Conservation (phyloP, 163 green algal genomes). For the Chloroidium sp. region DNA sequence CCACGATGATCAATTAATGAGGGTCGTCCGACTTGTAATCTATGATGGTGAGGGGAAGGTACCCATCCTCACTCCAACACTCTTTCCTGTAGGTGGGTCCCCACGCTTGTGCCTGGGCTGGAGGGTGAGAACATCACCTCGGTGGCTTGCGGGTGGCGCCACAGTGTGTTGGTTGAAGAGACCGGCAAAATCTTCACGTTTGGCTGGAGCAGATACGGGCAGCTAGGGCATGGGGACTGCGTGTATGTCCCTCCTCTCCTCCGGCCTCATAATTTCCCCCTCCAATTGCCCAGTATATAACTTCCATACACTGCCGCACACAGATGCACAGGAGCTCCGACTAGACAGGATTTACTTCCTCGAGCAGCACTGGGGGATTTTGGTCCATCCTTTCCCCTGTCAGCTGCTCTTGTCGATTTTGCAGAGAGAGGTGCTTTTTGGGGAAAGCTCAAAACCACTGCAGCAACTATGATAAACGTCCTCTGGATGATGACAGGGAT, state of each 20-base stretch:
- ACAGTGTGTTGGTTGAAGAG: conserved; percentile 54
- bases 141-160: conserved; percentile 77
- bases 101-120: conserved; percentile 35
- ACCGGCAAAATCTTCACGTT: conserved; percentile 67
- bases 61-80: background rate
- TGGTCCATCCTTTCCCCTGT: too few species aligned
- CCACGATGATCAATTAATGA: too few species aligned
- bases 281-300: background rate
- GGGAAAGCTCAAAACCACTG: too few species aligned
- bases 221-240: conserved; percentile 73
- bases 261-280: background rate
- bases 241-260: conserved; percentile 21
- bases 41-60: background rate
- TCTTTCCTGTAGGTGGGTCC: conserved; percentile 24
- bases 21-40: too few species aligned
- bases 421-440: too few species aligned
- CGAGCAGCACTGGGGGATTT: too few species aligned
- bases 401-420: too few species aligned
- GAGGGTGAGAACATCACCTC: conserved; percentile 31
- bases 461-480: background rate
- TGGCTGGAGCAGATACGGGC: conserved; percentile 84
- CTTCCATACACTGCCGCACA: background rate
- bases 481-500: conserved; percentile 15
- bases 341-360: too few species aligned
- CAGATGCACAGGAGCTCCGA: too few species aligned